Percentiles rank a stretch among this genome's conserved stretches.
Evolutionary conservation across 495 filamentous ascomycete species (phyloP).

Genomic region (Penicillium maclennaniae): DNA sequence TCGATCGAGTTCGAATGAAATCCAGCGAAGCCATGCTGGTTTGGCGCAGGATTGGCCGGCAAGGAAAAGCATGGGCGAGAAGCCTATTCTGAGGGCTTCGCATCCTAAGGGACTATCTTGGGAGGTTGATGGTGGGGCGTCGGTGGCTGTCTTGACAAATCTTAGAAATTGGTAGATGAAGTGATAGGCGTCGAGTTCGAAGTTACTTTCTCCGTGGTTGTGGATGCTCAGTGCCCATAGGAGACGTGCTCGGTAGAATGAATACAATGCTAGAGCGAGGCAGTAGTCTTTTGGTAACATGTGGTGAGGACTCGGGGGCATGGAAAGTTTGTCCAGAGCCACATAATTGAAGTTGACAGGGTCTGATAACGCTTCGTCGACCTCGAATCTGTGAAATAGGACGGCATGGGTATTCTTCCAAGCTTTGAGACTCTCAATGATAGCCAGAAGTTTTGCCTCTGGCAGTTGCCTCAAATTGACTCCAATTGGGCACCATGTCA

Average conservation of each 20-base stretch:
- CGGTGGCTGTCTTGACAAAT: slow-evolving; percentile 1
- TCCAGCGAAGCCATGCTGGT: slow-evolving; percentile 8
- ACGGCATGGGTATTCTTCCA: slow-evolving; percentile 3
- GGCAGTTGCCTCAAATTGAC: neutral
- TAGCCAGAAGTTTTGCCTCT: neutral
- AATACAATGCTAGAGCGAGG: slow-evolving; percentile 1
- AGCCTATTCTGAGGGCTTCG: slow-evolving; percentile 3
- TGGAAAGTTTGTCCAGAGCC: neutral
- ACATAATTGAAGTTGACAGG: neutral
- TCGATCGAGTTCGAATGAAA: neutral
- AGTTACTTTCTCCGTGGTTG: neutral
- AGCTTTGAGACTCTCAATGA: neutral
- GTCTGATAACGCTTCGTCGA: neutral
- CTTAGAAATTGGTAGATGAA: slow-evolving; percentile 4
- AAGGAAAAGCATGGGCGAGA: slow-evolving; percentile 8
- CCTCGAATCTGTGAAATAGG: neutral
- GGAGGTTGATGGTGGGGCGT: neutral
- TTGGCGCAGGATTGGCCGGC: slow-evolving; percentile 5
- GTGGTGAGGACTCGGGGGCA: slow-evolving; percentile 1
- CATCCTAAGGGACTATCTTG: neutral
- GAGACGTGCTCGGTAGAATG: slow-evolving; percentile 6
- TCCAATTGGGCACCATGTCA: slow-evolving; percentile 3
- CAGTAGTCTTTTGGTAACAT: neutral
- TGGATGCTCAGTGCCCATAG: slow-evolving; percentile 3
- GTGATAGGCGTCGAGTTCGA: slow-evolving; percentile 7